phyloP scores from a whole-genome alignment of 2,329 filamentous ascomycete species.

The Plectosphaerella plurivora region DNA sequence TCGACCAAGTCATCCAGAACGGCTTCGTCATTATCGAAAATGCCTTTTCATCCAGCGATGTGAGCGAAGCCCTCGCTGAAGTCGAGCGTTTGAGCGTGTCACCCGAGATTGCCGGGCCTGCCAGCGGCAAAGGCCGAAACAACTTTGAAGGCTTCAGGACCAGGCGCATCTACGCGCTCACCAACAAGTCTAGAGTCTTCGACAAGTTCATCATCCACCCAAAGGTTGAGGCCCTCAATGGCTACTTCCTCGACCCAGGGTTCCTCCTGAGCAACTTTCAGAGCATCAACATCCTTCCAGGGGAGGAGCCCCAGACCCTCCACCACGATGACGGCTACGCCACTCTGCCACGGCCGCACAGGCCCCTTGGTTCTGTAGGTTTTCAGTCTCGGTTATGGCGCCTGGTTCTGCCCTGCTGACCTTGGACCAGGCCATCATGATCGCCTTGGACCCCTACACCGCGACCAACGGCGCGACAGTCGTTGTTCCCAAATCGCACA shows the following conservation, averaged over 20 bases:
- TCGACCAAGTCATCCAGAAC: conserved; percentile 15
- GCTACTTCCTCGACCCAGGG: conserved; percentile 31
- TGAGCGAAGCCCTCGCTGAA: not conserved
- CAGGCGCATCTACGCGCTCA: conserved; percentile 29
- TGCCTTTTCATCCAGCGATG: conserved; percentile 15
- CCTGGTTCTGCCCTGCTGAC: not conserved
- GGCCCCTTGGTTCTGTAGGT: conserved; percentile 24
- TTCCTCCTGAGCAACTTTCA: conserved; percentile 28
- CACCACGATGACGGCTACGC: conserved; percentile 27
- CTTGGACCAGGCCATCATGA: conserved; percentile 18
- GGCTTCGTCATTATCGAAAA: conserved; percentile 29
- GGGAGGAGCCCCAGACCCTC: conserved; percentile 29
- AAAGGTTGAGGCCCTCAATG: conserved; percentile 30
- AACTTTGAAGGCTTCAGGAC: conserved; percentile 31
- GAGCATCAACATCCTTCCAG: conserved; percentile 31
- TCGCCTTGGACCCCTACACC: conserved; percentile 25
- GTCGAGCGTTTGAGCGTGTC: conserved; percentile 18
- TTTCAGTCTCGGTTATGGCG: not conserved
- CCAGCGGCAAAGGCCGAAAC: conserved; percentile 24
- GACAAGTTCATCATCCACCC: conserved; percentile 28
- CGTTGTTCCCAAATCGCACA: conserved; percentile 28
- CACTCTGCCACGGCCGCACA: conserved; percentile 25
- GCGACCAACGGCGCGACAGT: conserved; percentile 27
- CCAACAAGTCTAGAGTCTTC: conserved; percentile 32
- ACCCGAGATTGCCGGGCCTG: conserved; percentile 2